phyloP scores from a whole-genome alignment of 495 filamentous ascomycete species.

The Lindgomyces ingoldianus region DNA sequence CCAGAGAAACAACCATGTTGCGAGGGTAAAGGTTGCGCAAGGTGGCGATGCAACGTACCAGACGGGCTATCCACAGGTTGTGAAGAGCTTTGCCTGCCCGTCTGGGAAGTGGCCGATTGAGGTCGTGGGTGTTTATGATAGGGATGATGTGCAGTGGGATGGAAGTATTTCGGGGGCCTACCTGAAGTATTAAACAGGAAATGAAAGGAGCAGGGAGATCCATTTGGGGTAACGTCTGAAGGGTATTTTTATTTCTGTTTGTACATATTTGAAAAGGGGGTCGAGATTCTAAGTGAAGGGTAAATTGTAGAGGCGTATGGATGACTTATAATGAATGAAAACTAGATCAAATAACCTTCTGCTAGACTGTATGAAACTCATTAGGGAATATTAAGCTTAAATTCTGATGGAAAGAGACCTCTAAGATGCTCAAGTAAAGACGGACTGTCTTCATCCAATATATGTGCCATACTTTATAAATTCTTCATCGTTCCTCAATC shows the following conservation, averaged over 20 bases:
- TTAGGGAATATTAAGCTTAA: too few species aligned
- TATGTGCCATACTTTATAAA: constrained; percentile 41
- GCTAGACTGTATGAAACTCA: too few species aligned
- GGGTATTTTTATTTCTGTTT: too few species aligned
- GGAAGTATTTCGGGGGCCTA: background rate
- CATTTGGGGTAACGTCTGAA: too few species aligned
- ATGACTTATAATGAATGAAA: too few species aligned
- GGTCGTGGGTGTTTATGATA: constrained; percentile 19
- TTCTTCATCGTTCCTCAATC: constrained; percentile 45
- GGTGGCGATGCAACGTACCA: background rate
- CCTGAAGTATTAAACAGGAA: background rate
- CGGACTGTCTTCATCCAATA: background rate
- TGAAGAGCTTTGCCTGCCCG: constrained; percentile 5
- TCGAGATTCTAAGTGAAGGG: too few species aligned
- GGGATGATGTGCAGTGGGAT: constrained; percentile 7
- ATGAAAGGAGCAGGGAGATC: background rate
- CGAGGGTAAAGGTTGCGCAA: background rate
- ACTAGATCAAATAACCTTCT: too few species aligned
- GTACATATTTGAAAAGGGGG: too few species aligned
- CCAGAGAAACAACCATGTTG: constrained; percentile 7
- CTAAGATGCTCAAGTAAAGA: too few species aligned
- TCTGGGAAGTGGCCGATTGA: constrained; percentile 1
- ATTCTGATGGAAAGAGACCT: too few species aligned
- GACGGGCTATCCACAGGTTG: background rate
- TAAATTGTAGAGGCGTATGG: too few species aligned